Base-by-base conservation (phyloP, 345 rosid genomes). In the Brassica rapa region DNA sequence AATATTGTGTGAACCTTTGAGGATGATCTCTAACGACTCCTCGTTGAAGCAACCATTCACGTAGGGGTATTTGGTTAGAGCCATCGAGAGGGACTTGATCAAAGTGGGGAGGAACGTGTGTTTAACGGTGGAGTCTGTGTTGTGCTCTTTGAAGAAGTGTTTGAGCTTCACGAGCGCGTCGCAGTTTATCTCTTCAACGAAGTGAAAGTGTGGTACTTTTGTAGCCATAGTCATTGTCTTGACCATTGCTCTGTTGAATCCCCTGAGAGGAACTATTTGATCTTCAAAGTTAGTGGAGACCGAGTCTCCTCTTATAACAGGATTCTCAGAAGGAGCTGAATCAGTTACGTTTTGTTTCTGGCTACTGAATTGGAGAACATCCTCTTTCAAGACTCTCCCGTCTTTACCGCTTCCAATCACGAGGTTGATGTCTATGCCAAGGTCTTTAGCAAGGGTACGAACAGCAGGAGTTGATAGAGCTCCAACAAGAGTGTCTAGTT, bases 171-270 rank as follows among this genome's bases (percentile, higher is more conserved):
- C 89, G 15, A 94, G 83, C n/a, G 93, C 84, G 75, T 92, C 90
- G 21, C 97, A 94, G 51, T 85, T 88, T 15, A 94, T 89, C 86
- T 92, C 98, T 79, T 94, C 98, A 14, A 92, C 97, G 64, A 87
- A 94, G 86, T 94, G 88, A 79, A 94, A 94, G 83, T 94, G 98
- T 1, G 98, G 98, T 69, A 94, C 92, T 75, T 86, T 92, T 59
- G 93, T 90, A 56, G 94, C 97, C 93, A 88, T 79, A 57, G 94
- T 84, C 98, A 94, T 94, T 80, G 98, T 84, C 81, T 91, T 94
- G 66, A 91, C 98, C 97, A 94, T 94, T 68, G 95, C 68, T 77
- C 98, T 67, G 81, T 83, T 90, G 79, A 87, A 94, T 59, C 98
- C 98, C 87, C 98, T 94, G 90, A 56, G 77, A 65, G 90, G 89